A percentile compares a stretch with the other conserved stretches of the same genome.
Conservation (phyloP, 78 protist species). For the Dictyostelium firmibasis region DNA sequence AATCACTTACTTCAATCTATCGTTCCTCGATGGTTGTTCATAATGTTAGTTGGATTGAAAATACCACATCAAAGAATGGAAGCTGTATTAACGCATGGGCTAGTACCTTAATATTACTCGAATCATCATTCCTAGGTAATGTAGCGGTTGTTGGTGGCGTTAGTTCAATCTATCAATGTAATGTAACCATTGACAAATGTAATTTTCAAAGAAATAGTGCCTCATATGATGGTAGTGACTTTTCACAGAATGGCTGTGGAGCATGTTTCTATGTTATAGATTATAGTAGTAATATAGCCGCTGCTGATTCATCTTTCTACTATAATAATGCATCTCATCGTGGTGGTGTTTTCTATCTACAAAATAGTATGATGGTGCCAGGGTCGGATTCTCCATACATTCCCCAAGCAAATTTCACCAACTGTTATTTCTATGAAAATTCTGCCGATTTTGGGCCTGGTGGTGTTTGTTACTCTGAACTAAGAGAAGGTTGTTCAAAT, state of each 20-base stretch:
- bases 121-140: background rate
- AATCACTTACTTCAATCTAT: background rate
- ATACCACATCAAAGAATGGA: background rate
- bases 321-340: background rate
- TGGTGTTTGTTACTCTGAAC: slow-evolving; percentile 25
- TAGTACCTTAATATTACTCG: background rate
- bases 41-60: background rate
- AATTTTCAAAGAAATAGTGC: background rate
- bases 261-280: background rate
- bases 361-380: background rate
- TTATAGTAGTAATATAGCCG: background rate
- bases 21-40: background rate
- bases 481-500: background rate
- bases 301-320: background rate
- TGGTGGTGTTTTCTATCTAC: slow-evolving; percentile 3
- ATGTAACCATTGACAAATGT: background rate
- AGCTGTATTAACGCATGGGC: background rate
- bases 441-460: slow-evolving; percentile 20
- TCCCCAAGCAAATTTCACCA: background rate
- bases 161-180: background rate
- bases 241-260: background rate
- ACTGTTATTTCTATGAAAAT: background rate
- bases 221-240: background rate
- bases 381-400: background rate
- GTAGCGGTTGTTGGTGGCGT: background rate